Conservation (phyloP, 2,329 filamentous ascomycete genomes). For the Lecanicillium sp. region DNA sequence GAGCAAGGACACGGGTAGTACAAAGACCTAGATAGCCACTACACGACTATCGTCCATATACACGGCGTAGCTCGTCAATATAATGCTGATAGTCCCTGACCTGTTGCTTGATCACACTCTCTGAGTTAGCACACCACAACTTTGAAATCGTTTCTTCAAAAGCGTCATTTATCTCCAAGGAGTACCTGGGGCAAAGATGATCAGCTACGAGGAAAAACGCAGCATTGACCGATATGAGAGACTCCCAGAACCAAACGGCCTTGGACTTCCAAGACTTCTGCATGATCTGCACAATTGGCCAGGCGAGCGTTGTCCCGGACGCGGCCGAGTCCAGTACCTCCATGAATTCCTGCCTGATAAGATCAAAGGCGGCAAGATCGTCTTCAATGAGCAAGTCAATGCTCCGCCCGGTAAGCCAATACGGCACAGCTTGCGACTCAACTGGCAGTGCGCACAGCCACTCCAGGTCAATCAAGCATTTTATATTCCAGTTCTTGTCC, state of each 20-base stretch:
- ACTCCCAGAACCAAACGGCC: constrained; percentile 1
- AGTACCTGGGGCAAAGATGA: neutral
- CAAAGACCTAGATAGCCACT: no score
- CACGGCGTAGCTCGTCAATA: no score
- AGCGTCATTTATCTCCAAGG: no score
- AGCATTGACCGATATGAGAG: neutral
- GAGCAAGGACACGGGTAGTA: no score
- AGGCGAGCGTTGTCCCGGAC: neutral
- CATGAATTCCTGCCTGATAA: constrained; percentile 13
- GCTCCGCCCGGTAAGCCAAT: constrained; percentile 15
- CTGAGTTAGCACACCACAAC: no score
- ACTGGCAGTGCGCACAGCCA: constrained; percentile 22
- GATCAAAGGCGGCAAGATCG: constrained; percentile 10
- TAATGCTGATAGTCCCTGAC: no score
- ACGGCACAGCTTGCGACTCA: constrained; percentile 13
- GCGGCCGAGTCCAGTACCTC: neutral
- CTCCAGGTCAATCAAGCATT: constrained; percentile 24
- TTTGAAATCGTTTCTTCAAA: no score
- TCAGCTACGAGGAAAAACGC: neutral
- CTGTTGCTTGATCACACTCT: no score
- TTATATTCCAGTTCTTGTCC: constrained; percentile 27
- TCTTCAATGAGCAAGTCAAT: constrained; percentile 14
- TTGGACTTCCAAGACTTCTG: neutral
- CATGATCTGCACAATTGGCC: neutral
- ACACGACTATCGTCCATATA: no score